Conservation (phyloP, 2,329 filamentous ascomycete species). For the Fusarium siculi region DNA sequence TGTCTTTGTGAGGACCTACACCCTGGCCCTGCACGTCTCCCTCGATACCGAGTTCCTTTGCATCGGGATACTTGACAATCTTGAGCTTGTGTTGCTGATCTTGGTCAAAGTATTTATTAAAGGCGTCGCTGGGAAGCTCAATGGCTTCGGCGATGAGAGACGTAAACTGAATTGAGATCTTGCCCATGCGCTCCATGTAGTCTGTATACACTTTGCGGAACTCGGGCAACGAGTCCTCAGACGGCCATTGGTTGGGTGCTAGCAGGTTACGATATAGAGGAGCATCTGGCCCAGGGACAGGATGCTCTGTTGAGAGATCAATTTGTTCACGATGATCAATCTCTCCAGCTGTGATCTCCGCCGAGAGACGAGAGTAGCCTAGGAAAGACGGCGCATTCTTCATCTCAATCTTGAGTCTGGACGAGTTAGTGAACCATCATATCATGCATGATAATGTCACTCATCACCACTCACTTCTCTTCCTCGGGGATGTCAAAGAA, state of each 20-base stretch:
- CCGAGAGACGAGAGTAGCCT: conserved; percentile 73
- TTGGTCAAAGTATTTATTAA: conserved; percentile 81
- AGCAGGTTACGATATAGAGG: conserved; percentile 81
- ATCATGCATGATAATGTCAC: background rate
- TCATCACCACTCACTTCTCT: conserved; percentile 70
- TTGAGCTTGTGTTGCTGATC: conserved; percentile 87
- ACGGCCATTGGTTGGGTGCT: conserved; percentile 85
- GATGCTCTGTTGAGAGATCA: conserved; percentile 84
- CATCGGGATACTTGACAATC: conserved; percentile 86
- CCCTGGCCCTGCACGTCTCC: conserved; percentile 61
- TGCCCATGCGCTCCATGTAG: conserved; percentile 81
- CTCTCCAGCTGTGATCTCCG: conserved; percentile 77
- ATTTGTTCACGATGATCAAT: conserved; percentile 88
- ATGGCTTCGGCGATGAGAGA: conserved; percentile 87
- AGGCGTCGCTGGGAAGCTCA: conserved; percentile 73
- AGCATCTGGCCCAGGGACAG: conserved; percentile 67
- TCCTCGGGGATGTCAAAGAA: conserved; percentile 82
- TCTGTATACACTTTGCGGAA: conserved; percentile 77
- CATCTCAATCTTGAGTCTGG: conserved; percentile 74
- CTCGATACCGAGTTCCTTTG: conserved; percentile 64
- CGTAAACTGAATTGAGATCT: conserved; percentile 78
- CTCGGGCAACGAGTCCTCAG: conserved; percentile 66
- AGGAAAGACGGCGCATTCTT: conserved; percentile 78
- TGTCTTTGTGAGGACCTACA: conserved; percentile 86
- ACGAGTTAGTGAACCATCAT: background rate